Conservation (phyloP, 78 protist genomes). For the Dictyostelium brefeldianum region DNA sequence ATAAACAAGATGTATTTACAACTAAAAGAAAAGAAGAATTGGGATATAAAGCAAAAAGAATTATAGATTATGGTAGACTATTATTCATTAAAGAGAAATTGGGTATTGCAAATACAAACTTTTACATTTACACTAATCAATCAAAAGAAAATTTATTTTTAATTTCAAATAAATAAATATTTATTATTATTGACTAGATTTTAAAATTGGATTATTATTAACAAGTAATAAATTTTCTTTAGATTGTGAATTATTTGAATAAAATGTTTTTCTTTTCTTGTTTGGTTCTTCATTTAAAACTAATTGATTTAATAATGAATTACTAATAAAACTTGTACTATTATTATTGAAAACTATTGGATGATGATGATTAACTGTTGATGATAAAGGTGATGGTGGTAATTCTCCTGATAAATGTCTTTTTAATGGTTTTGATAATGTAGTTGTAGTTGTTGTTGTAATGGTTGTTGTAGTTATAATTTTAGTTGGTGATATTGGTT, state of each 20-base stretch:
- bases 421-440: not conserved
- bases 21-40: constrained; percentile 57
- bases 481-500: not conserved
- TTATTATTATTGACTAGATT: not conserved
- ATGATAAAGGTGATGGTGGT: not conserved
- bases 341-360: not conserved
- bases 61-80: constrained; percentile 64
- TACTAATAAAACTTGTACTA: not conserved
- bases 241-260: not conserved
- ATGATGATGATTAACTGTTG: not conserved
- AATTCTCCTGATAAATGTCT: not conserved
- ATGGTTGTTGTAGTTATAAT: not conserved
- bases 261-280: constrained; percentile 16
- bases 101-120: not conserved
- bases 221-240: not conserved
- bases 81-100: constrained; percentile 21
- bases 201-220: constrained; percentile 4
- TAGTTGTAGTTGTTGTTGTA: not conserved
- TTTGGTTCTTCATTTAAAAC: not conserved
- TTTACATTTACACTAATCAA: constrained; percentile 33
- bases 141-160: constrained; percentile 62
- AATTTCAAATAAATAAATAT: not conserved
- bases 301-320: constrained; percentile 14
- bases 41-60: constrained; percentile 71
- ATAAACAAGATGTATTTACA: constrained; percentile 29